Base-by-base conservation (phyloP, 75 land plant genomes). In the Adiantum capillusveneris region DNA sequence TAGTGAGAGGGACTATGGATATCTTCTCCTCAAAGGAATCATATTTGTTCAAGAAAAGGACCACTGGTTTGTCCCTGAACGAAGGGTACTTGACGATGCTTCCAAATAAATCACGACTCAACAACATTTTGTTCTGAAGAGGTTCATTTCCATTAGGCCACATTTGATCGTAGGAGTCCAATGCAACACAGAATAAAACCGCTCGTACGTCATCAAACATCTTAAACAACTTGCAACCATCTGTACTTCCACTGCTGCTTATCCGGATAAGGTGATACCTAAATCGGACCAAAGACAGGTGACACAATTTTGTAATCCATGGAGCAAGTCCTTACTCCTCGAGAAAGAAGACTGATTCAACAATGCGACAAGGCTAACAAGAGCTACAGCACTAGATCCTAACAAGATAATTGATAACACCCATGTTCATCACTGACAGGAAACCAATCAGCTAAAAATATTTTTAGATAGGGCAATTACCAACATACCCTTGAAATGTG, bases 141-240 rank as follows among this genome's bases (percentile, higher is more conserved):
- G 39, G 20, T 11, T 61, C 75, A 11, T 37, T 24, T 21, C 61
- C 59, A 49, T 64, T 67, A 12, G 56, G 29, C 60, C 66, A 75
- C 56, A 71, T 12, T 31, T 72, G 81, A 60, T 84, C 85, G 64
- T 81, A 89, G n/a, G 84, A 88, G 56, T 88, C 82, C 9, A 89
- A 70, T 26, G 95, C 53, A 49, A 82, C 75, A 62, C 88, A 84
- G 65, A 84, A 89, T 46, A 89, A 60, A 9, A 89, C 80, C n/a
- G 64, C 84, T 11, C 74, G 77, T 6, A 84, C 82, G 59, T 84
- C 95, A 73, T 82, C 88, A 58, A 89, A 89, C 95, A 89, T 84
- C 30, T 79, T 88, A 19, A 89, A 77, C 87, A 84, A 89, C 58
- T 84, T 89, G 59, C 83, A 73, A 0, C 88, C 83, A 26, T 84